A percentile compares a stretch with the other conserved stretches of the same genome.
phyloP scores from a whole-genome alignment of 2,329 filamentous ascomycete genomes.

The Ambrosiella xylebori region DNA sequence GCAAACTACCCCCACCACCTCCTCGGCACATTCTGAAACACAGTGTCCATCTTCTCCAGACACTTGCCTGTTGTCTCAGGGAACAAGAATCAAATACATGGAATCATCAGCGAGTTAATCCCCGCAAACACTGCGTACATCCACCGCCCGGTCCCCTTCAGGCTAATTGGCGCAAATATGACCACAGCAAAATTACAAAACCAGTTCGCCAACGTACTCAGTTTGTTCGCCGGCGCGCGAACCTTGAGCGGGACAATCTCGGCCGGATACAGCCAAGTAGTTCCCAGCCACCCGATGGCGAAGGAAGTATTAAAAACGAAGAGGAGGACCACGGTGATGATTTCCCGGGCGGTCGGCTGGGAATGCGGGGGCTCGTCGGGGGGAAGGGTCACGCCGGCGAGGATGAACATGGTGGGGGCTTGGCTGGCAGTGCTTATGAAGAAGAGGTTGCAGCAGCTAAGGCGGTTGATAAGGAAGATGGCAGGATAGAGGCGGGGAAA shows the following conservation, averaged over 20 bases:
- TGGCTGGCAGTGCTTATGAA: slow-evolving; percentile 46
- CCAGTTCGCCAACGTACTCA: slow-evolving; percentile 39
- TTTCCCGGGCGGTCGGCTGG: slow-evolving; percentile 28
- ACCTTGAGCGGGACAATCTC: slow-evolving; percentile 52
- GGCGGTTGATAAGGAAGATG: slow-evolving; percentile 45
- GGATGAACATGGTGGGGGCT: slow-evolving; percentile 38
- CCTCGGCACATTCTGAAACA: slow-evolving; percentile 32
- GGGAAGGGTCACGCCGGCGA: slow-evolving; percentile 31
- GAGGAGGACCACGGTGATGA: slow-evolving; percentile 48
- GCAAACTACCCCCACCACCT: no score
- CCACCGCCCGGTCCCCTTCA: slow-evolving; percentile 38
- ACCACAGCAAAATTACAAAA: slow-evolving; percentile 47
- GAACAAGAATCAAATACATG: slow-evolving; percentile 59
- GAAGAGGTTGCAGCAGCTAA: slow-evolving; percentile 56
- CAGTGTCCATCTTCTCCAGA: slow-evolving; percentile 18
- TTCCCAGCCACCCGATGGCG: slow-evolving; percentile 25
- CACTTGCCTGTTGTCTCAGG: slow-evolving; percentile 55
- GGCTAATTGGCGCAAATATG: slow-evolving; percentile 25
- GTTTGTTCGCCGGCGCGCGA: slow-evolving; percentile 41
- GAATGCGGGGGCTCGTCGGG: slow-evolving; percentile 13
- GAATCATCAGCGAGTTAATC: slow-evolving; percentile 28
- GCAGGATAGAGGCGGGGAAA: slow-evolving; percentile 33
- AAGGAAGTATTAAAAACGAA: slow-evolving; percentile 46
- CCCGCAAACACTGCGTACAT: slow-evolving; percentile 51
- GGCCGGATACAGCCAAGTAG: slow-evolving; percentile 46